Evolutionary conservation across 768 basidiomycete species (phyloP), one percentile per base, ranked within the genome.

Genomic region (Megacollybia marginata): DNA sequence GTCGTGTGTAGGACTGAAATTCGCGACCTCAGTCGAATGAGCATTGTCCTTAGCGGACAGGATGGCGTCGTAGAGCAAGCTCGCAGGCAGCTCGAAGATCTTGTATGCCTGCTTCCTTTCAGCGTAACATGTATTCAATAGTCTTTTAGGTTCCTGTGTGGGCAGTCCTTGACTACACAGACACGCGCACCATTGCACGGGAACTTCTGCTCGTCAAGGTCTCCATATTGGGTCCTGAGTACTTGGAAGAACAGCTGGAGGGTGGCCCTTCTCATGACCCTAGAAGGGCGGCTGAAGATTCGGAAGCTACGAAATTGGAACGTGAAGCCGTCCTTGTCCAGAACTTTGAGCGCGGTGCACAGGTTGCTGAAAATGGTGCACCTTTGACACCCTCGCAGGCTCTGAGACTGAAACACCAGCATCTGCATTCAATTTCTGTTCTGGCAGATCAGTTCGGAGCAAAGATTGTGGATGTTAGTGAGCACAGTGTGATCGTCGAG

Each of bases 1-100:
- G 96, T 99, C 59, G 96, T 99, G 20, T 99, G 96, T 69, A 81
- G 89, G 48, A 99, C 96, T 34, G 96, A 98, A 69, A 92, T 98
- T 54, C 83, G 92, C 50, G 96, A 99, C 73, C 74, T 98, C 46
- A 90, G 87, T 72, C 82, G 96, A 38, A 99, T 99, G 96, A 96
- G 91, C 62, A 92, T 99, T 65, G 93, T 97, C 56, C 76, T 99
- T 44, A 85, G 82, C 50, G 96, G 96, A 1, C 96, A 99, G 66
- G 96, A 99, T 60, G 91, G 92, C 51, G 94, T 98, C 42, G 88
- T 99, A 47, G 96, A 98, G 69, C 96, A 99, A 66, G 95, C 92
- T 9, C 77, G 96, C 38, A 73, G 96, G 54, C 95, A 98, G 56
- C 80, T 99, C 13, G 96, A 98, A 57, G 96, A 99, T 61, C 77